Conservation (phyloP, 2,329 filamentous ascomycete species). For the Fusarium aywerte region DNA sequence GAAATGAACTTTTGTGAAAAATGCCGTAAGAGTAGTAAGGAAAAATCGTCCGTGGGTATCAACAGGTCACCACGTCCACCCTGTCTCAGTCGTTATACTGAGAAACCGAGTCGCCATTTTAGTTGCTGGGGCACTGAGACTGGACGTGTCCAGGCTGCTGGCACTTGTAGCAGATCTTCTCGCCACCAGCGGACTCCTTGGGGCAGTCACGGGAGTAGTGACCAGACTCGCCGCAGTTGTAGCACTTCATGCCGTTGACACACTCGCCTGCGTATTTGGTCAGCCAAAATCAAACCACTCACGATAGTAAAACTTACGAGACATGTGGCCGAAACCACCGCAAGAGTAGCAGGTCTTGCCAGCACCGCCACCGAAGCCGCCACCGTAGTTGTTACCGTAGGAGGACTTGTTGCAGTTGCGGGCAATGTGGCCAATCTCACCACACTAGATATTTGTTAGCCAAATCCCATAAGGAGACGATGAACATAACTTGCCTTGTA, state of each 20-base stretch:
- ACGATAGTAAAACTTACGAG: constrained; percentile 65
- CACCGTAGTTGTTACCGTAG: constrained; percentile 58
- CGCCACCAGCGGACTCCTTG: constrained; percentile 84
- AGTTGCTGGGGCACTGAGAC: constrained; percentile 88
- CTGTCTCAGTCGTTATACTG: constrained; percentile 41
- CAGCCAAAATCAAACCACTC: constrained; percentile 21
- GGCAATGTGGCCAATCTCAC: constrained; percentile 95
- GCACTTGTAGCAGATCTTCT: constrained; percentile 99
- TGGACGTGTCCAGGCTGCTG: constrained; percentile 88
- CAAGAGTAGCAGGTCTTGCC: constrained; percentile 98
- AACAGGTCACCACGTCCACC: constrained; percentile 56
- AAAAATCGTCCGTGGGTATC: constrained; percentile 56
- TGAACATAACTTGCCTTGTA: constrained; percentile 73
- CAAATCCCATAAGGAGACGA: neutral
- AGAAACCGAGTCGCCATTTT: constrained; percentile 50
- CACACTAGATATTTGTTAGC: constrained; percentile 68
- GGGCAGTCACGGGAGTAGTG: constrained; percentile 97
- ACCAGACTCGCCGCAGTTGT: constrained; percentile 96
- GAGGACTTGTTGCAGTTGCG: constrained; percentile 82
- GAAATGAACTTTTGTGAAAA: constrained; percentile 48
- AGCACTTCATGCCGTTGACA: constrained; percentile 99
- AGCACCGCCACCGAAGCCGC: constrained; percentile 62
- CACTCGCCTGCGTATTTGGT: constrained; percentile 74
- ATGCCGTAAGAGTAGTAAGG: constrained; percentile 46
- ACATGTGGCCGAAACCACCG: constrained; percentile 97